phyloP scores from a whole-genome alignment of 305 asterid genomes.

The Fraxinus velutina region DNA sequence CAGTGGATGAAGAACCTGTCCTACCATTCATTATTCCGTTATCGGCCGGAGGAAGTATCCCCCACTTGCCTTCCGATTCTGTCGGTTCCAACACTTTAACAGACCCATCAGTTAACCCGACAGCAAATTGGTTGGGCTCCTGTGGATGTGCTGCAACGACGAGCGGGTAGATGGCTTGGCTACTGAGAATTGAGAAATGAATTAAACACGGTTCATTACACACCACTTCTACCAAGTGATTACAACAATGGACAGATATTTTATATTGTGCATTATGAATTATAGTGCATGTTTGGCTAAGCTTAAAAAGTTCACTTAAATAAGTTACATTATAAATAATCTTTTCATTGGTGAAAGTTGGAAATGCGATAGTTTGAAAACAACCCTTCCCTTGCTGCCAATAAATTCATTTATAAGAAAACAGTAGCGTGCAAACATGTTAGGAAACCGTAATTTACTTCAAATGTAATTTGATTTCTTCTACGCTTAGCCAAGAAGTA shows the following conservation, averaged over 20 bases:
- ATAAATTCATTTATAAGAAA: background rate
- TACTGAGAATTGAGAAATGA: conserved; percentile 41
- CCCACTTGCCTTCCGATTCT: conserved; percentile 85
- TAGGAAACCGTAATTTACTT: background rate
- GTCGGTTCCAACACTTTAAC: conserved; percentile 86
- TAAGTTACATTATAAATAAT: background rate
- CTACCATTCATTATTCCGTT: conserved; percentile 66
- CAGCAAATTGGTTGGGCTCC: conserved; percentile 79
- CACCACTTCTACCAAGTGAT: background rate
- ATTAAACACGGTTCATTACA: conserved; percentile 6
- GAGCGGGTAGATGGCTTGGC: conserved; percentile 62
- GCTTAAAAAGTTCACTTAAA: background rate
- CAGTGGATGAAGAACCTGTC: conserved; percentile 62
- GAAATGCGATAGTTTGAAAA: background rate
- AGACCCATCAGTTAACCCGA: conserved; percentile 82
- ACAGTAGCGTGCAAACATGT: background rate
- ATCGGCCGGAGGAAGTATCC: conserved; percentile 69
- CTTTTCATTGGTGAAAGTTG: background rate
- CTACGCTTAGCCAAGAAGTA: background rate
- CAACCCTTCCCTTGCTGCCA: background rate
- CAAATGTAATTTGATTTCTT: background rate
- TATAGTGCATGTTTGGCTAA: background rate
- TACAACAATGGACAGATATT: background rate
- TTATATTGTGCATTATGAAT: background rate
- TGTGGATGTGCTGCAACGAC: conserved; percentile 90